These are phyloP conservation scores for Paralagenidium karlingii DNA, from an alignment of 352 stramenopile genomes.

Conservation along the genomic window DNA sequence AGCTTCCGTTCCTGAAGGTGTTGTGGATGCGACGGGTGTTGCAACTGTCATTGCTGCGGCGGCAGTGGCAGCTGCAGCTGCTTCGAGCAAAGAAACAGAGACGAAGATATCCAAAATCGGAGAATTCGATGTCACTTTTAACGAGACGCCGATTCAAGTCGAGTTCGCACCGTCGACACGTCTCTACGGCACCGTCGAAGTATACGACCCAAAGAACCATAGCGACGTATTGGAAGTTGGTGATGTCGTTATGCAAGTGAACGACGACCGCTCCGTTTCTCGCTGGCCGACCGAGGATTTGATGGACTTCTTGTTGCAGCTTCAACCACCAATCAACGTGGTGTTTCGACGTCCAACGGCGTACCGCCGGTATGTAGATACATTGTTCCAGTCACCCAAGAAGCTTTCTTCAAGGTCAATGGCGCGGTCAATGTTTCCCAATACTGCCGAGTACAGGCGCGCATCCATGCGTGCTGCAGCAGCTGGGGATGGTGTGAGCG, in stretches of 20 bases:
- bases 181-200: conserved; percentile 61
- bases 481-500: no score
- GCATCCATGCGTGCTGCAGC: no score
- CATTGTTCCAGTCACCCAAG: conserved; percentile 19
- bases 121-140: conserved; percentile 44
- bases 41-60: no score
- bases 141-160: conserved; percentile 32
- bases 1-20: no score
- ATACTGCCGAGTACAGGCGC: conserved; percentile 56
- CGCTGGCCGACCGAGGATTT: conserved; percentile 37
- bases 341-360: conserved; percentile 34
- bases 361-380: conserved; percentile 41
- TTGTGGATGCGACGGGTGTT: no score
- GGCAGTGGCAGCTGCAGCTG: no score
- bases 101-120: conserved; percentile 26
- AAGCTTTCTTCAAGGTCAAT: conserved; percentile 29
- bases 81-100: no score
- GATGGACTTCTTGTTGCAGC: conserved; percentile 31
- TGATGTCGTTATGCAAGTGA: conserved; percentile 58
- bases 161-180: conserved; percentile 46
- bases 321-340: conserved; percentile 31
- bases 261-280: conserved; percentile 26
- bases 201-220: conserved; percentile 47
- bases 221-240: conserved; percentile 29
- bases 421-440: conserved; percentile 50